Base-by-base conservation (phyloP, 805 yeast species). In the Millerozyma miso region DNA sequence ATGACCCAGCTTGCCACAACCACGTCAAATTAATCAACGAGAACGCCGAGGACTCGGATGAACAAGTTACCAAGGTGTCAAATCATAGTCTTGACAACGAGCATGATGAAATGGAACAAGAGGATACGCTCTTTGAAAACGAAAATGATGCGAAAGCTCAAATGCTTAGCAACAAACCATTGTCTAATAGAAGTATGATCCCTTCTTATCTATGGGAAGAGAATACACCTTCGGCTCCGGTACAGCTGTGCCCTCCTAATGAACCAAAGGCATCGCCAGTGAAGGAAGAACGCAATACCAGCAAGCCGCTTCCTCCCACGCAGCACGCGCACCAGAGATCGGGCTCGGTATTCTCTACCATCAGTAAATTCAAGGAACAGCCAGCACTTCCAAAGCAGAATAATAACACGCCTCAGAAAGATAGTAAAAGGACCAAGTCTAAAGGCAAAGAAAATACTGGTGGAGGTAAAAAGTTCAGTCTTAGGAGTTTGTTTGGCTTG, bases 401-500 rank as follows among this genome's bases (percentile, higher is more conserved):
- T 23, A 57, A 48, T 37, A 55, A 47, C 26, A 36, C 41, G 34
- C 39, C 41, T 29, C 39, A 33, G 14, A 39, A 42, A 12, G n/a
- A 19, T 10, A 49, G 53, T 17, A 59, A 58, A 38, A 41, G 57
- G 18, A 35, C 55, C 3, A 35, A 33, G 17, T n/a, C 33, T 14
- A 23, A 36, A 29, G 26, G 19, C 4, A 4, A 19, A 15, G 33
- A 33, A 15, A 23, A 31, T 18, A 18, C 31, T 8, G 16, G 38
- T 7, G 6, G 41, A 7, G 31, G 48, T 8, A 45, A 66, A 40
- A 62, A 61, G 44, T 70, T 70, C 45, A 64, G 71, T 35, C 65
- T 70, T 54, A 62, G 59, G 37, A 57, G 67, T 1, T 54, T 70
- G 19, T 69, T 70, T 54, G 67, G 63, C 45, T 59, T 60, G 46